phyloP scores from a whole-genome alignment of 1,139 yeast species.

The Diutina sp. region DNA sequence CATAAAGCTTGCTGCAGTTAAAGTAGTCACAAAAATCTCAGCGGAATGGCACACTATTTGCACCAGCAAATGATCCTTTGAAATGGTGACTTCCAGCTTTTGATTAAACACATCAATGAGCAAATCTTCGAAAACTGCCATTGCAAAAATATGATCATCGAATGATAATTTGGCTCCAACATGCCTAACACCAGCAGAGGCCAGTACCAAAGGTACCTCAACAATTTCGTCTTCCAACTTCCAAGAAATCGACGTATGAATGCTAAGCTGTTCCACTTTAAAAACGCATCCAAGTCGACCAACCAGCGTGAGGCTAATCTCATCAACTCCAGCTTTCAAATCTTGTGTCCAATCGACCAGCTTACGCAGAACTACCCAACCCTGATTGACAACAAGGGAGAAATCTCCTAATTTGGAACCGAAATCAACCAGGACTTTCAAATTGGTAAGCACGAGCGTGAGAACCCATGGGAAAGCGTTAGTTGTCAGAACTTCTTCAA shows the following conservation, averaged over 20 bases:
- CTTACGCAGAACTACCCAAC: conserved; percentile 65
- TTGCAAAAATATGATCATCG: conserved; percentile 75
- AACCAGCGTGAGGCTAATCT: conserved; percentile 38
- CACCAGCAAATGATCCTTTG: conserved; percentile 53
- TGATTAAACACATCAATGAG: conserved; percentile 58
- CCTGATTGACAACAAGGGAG: conserved; percentile 36
- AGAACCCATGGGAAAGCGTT: conserved; percentile 69
- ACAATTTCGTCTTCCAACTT: conserved; percentile 25
- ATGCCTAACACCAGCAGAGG: conserved; percentile 43
- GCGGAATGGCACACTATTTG: conserved; percentile 41
- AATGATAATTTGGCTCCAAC: conserved; percentile 54
- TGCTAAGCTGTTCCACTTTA: conserved; percentile 32
- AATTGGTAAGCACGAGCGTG: conserved; percentile 41
- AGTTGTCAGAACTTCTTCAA: conserved; percentile 33
- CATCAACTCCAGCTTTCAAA: conserved; percentile 46
- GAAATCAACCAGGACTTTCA: conserved; percentile 51
- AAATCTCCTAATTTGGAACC: conserved; percentile 77
- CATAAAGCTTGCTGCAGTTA: conserved; percentile 70
- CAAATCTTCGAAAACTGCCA: conserved; percentile 38
- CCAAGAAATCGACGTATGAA: conserved; percentile 69
- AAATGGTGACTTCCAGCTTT: conserved; percentile 29
- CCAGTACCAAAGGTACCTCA: conserved; percentile 56
- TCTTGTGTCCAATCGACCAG: conserved; percentile 63
- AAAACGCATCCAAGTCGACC: conserved; percentile 75
- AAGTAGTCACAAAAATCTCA: conserved; percentile 60